phyloP scores from a whole-genome alignment of 2,329 filamentous ascomycete genomes.

The Chalaropsis thielavioides region DNA sequence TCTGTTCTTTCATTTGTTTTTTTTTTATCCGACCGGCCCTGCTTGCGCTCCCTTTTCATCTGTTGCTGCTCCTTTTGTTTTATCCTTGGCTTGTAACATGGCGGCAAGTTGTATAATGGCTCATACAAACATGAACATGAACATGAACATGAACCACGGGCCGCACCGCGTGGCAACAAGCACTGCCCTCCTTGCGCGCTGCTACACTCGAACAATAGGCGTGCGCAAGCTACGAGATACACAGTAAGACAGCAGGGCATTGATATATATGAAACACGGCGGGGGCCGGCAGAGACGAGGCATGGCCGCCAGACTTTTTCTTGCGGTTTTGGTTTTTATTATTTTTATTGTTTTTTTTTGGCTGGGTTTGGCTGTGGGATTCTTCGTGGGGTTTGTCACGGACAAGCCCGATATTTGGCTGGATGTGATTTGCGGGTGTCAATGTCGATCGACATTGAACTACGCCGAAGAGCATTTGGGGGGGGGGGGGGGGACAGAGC shows the following conservation, averaged over 20 bases:
- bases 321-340: not conserved
- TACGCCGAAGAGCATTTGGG: not conserved
- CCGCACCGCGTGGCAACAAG: not conserved
- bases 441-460: not conserved
- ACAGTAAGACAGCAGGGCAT: not conserved
- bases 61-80: too few relatives aligned
- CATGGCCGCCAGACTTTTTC: too few relatives aligned
- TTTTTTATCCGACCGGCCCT: not conserved
- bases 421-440: not conserved
- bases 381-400: not conserved
- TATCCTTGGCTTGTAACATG: too few relatives aligned
- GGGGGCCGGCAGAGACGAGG: too few relatives aligned
- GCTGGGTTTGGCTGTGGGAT: not conserved
- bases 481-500: not conserved
- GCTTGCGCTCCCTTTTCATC: too few relatives aligned
- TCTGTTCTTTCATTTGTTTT: not conserved
- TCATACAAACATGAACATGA: not conserved
- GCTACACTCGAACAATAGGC: too few relatives aligned
- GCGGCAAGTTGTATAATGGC: not conserved
- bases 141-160: not conserved
- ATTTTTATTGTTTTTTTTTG: too few relatives aligned
- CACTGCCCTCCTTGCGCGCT: too few relatives aligned
- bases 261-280: not conserved
- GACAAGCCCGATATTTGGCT: not conserved
- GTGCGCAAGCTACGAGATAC: too few relatives aligned